Conservation (phyloP, 768 basidiomycete species). For the Tricholoma sp. region DNA sequence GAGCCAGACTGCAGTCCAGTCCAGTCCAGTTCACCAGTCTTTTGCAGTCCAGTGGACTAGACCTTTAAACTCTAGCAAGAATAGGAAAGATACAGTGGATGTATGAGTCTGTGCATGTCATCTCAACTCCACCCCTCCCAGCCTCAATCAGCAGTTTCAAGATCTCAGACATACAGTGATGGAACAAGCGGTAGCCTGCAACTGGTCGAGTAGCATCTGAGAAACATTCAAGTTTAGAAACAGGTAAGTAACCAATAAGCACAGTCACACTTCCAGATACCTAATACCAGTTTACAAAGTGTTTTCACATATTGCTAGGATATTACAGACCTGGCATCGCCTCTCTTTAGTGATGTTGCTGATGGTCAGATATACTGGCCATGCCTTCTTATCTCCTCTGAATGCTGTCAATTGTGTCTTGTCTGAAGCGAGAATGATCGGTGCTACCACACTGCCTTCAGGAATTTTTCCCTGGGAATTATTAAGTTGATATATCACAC, state of each 20-base stretch:
- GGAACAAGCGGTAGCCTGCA: conserved; percentile 24
- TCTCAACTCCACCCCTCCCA: conserved; percentile 22
- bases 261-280: conserved; percentile 22
- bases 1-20: no score
- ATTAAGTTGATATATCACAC: background rate
- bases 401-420: conserved; percentile 29
- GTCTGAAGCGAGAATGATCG: conserved; percentile 31
- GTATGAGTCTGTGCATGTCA: conserved; percentile 27
- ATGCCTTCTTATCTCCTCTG: conserved; percentile 32
- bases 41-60: no score
- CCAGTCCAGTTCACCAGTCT: no score
- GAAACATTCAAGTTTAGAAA: conserved; percentile 26
- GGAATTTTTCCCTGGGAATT: conserved; percentile 13
- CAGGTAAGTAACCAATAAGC: conserved; percentile 32
- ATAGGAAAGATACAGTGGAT: conserved; percentile 24
- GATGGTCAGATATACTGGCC: conserved; percentile 38
- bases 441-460: conserved; percentile 22
- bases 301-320: background rate
- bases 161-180: conserved; percentile 26
- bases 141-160: conserved; percentile 23
- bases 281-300: conserved; percentile 1
- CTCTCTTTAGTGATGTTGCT: conserved; percentile 30
- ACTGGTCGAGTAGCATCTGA: conserved; percentile 6
- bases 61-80: no score
- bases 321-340: conserved; percentile 7